Evolutionary conservation across 371 early-diverging fungal species (phyloP), one percentile per base, ranked within the genome.

Genomic region (Zancudomyces culisetae): DNA sequence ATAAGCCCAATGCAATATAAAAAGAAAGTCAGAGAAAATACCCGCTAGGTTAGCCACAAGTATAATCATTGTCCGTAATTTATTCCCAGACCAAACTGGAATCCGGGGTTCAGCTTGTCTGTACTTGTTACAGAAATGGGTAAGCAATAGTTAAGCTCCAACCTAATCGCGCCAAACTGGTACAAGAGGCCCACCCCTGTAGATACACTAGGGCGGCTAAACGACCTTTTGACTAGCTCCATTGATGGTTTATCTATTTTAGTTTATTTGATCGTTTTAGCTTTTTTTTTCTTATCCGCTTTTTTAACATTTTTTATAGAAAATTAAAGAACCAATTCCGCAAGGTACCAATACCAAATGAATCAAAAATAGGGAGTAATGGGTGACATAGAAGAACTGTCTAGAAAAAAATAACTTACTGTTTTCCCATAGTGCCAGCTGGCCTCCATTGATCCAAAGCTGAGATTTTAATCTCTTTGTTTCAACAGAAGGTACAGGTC

Each of bases 61-160:
- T 15, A 12, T 29, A 6, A 0, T 19, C 1, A 22, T 35, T 48
- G 40, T 23, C 18, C 2, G 60, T 87, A 90, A 66, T 77, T 72
- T 42, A 93, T 61, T 3, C 91, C 95, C 35, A 92, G 66, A 2
- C 93, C 93, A 56, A 92, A 74, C 60, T 89, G 83, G 49, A 83
- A 64, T 10, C 92, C 92, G 20, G 79, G 68, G 55, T 80, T 78
- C n/a, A 81, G 58, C 19, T 72, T 68, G 60, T 94, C 95, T 10
- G 79, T 74, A 45, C 65, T 54, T 10, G 80, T 68, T 19, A 80
- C 81, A 8, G 75, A 69, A 35, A 95, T 54, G 2, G 95, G 95
- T 29, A 93, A 50, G 58, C 87, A 81, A 57, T 81, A 89, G 60
- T 93, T 93, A 41, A 91, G 61, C 68, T 95, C 96, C 2, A 87